phyloP scores from a whole-genome alignment of 1,139 yeast genomes.

The Debaryomyces sp. region DNA sequence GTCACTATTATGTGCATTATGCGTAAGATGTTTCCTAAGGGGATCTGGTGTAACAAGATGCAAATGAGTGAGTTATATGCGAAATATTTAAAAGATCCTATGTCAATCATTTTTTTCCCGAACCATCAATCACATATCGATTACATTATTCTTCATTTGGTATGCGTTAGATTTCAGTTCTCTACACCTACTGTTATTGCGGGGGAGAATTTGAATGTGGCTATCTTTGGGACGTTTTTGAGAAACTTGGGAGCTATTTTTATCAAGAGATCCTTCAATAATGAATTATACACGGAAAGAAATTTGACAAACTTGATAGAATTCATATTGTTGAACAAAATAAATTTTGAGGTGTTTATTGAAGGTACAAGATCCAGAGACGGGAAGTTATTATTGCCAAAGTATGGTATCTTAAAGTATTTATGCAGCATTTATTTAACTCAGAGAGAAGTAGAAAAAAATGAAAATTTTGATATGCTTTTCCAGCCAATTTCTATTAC shows the following conservation, averaged over 20 bases:
- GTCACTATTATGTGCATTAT: constrained; percentile 39
- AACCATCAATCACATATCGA: constrained; percentile 70
- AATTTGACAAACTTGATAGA: constrained; percentile 59
- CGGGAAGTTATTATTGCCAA: constrained; percentile 65
- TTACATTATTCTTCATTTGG: constrained; percentile 61
- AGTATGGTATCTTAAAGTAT: constrained; percentile 63
- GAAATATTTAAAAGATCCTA: constrained; percentile 41
- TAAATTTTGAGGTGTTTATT: constrained; percentile 63
- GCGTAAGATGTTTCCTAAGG: constrained; percentile 45
- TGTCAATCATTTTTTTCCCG: constrained; percentile 47
- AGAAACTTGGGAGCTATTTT: constrained; percentile 51
- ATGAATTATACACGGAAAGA: constrained; percentile 58
- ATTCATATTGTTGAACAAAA: constrained; percentile 52
- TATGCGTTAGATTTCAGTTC: constrained; percentile 58
- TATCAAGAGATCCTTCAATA: constrained; percentile 48
- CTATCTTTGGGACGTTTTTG: constrained; percentile 54
- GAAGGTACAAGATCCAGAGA: constrained; percentile 72
- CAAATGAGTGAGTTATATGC: constrained; percentile 36
- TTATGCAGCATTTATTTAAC: constrained; percentile 49
- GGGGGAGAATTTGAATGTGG: constrained; percentile 69
- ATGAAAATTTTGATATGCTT: constrained; percentile 43
- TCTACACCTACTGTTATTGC: constrained; percentile 66
- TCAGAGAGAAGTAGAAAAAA: constrained; percentile 46
- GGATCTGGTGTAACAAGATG: constrained; percentile 43
- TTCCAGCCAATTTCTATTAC: constrained; percentile 64